Base-by-base conservation (phyloP, 1,284 basidiomycete species). In the Ganoderma leucocontextum region DNA sequence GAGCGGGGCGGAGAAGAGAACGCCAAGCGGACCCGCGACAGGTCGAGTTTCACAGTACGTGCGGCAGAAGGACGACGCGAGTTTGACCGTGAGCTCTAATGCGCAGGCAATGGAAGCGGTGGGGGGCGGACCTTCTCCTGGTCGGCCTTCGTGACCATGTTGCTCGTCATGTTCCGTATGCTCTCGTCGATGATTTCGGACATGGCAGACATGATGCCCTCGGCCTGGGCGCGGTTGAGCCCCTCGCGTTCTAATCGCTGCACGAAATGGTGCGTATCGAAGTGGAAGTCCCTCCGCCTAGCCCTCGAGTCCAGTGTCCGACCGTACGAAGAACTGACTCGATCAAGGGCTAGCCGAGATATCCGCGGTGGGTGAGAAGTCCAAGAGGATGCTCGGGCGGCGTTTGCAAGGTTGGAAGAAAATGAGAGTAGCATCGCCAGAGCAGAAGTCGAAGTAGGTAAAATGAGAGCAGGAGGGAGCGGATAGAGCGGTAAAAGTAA, bases 121-220 rank as follows among this genome's bases (percentile, higher is more conserved):
- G 62, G 12, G 25, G 22, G 6, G 22, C 66, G 62, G 65, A 94
- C 95, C 89, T 97, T 97, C 82, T 98, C 96, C 78, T 97, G 95
- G 74, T 97, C 95, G 1, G 94, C 90, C 79, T 95, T 95, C 8
- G 94, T 95, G 70, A 98, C 96, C 89, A 98, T 93, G 75, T 95
- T 95, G 72, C 89, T 91, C 55, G 95, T 95, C 94, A 98, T 96
- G 77, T 95, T 96, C 70, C 92, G 87, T 63, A 98, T 92, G 76
- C 94, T 95, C 85, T 98, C 96, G 79, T 97, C 95, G 62, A 98
- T 95, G 70, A 98, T 95, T 75, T 96, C 94, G 13, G 95, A 94
- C 86, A 98, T 92, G 19, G 96, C 95, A 61, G 90, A 87, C 95
- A 98, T 97, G 77, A 98, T 93, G 8, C 96, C 96, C 78, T 97